Conservation (phyloP, 1,139 yeast genomes). For the Yamadazyma atmosphaerica region DNA sequence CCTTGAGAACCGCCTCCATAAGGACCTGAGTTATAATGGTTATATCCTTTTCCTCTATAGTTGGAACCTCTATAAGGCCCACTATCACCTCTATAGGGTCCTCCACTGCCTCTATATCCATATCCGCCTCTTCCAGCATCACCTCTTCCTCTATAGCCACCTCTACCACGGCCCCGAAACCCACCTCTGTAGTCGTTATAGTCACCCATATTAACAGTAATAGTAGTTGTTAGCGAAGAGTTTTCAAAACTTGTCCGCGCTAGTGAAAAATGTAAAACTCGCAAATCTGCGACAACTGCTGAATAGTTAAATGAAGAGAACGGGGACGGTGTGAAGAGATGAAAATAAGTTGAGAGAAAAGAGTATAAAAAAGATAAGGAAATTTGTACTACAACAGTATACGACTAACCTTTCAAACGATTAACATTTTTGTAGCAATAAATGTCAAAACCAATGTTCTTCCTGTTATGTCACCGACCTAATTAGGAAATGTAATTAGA, state of each 20-base stretch:
- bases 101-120: constrained; percentile 2
- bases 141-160: constrained; percentile 14
- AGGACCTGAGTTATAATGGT: neutral
- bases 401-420: too few relatives aligned
- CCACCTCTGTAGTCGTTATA: constrained; percentile 10
- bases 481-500: constrained; percentile 1
- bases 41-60: constrained; percentile 7
- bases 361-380: too few relatives aligned
- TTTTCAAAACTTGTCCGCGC: neutral
- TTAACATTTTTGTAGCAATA: too few relatives aligned
- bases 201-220: constrained; percentile 3
- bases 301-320: neutral
- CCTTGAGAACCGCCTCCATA: neutral
- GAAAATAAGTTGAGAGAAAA: too few relatives aligned
- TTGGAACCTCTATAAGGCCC: neutral
- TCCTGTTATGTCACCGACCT: neutral
- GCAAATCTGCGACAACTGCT: neutral
- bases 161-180: constrained; percentile 11
- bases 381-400: too few relatives aligned
- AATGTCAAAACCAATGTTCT: too few relatives aligned
- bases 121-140: constrained; percentile 5
- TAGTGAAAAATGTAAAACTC: too few relatives aligned
- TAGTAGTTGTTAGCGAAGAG: neutral
- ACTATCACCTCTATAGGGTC: constrained; percentile 2
- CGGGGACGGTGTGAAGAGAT: neutral